Evolutionary conservation across 768 basidiomycete genomes (phyloP).

Genomic region (Candolleomyces aberdarensis): DNA sequence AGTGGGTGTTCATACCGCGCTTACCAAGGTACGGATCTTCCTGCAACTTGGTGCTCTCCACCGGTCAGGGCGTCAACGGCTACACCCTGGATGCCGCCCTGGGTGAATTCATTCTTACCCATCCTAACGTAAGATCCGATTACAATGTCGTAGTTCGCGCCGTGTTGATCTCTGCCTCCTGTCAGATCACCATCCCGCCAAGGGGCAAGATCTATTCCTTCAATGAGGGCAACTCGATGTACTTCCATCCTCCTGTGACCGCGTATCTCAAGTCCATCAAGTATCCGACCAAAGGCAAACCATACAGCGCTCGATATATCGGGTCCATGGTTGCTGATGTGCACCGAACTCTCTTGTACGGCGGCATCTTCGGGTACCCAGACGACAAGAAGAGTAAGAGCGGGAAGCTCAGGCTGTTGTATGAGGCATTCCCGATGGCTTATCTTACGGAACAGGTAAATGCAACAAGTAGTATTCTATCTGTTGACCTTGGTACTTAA

Average conservation of each 20-base stretch:
- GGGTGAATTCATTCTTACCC: constrained; percentile 98
- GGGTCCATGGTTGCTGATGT: constrained; percentile 99
- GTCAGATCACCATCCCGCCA: constrained; percentile 83
- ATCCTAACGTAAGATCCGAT: constrained; percentile 67
- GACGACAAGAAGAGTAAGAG: constrained; percentile 96
- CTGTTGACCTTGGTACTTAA: too few species aligned
- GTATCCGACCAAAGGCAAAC: constrained; percentile 76
- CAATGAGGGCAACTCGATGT: constrained; percentile 97
- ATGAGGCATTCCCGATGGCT: constrained; percentile 98
- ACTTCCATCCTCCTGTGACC: constrained; percentile 80
- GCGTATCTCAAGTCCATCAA: constrained; percentile 91
- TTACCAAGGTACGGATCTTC: constrained; percentile 75
- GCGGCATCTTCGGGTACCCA: constrained; percentile 98
- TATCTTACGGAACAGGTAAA: constrained; percentile 86
- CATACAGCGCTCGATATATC: constrained; percentile 91
- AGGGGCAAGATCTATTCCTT: constrained; percentile 99
- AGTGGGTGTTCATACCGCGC: neutral
- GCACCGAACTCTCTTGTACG: constrained; percentile 92
- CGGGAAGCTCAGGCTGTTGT: constrained; percentile 91
- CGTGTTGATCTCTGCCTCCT: constrained; percentile 18
- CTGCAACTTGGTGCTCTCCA: constrained; percentile 92
- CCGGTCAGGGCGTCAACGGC: constrained; percentile 94
- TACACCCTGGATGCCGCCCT: constrained; percentile 95
- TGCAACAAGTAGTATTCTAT: neutral
- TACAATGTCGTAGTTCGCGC: neutral